A percentile compares a stretch with the other conserved stretches of the same genome.
These are phyloP conservation scores for Fusarium bactridioides DNA, from an alignment of 2,329 filamentous ascomycete species.

Conservation along the genomic window DNA sequence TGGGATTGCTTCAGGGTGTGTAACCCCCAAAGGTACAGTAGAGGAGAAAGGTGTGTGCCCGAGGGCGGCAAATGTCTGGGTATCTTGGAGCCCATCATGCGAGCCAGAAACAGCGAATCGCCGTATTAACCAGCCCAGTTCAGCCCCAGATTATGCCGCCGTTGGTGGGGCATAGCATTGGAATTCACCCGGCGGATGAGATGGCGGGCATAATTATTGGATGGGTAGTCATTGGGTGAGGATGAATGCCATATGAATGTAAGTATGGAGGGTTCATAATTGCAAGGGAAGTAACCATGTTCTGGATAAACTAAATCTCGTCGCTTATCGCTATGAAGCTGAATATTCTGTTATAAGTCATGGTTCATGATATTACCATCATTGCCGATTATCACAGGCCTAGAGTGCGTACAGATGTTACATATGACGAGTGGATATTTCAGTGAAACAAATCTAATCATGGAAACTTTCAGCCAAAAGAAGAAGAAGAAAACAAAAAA, in stretches of 20 bases:
- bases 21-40: neutral
- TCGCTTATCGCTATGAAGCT: slow-evolving; percentile 18
- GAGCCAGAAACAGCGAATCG: slow-evolving; percentile 3
- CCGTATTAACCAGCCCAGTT: neutral
- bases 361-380: neutral
- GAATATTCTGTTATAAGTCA: neutral
- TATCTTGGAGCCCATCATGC: neutral
- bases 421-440: neutral
- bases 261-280: neutral
- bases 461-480: neutral
- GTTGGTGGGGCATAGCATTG: slow-evolving; percentile 30
- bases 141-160: slow-evolving; percentile 29
- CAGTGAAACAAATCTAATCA: neutral
- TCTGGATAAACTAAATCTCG: slow-evolving; percentile 15
- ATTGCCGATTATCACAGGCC: neutral
- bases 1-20: slow-evolving; percentile 21
- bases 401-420: neutral
- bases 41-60: slow-evolving; percentile 1
- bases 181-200: slow-evolving; percentile 41
- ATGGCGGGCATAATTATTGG: slow-evolving; percentile 18
- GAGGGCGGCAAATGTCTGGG: slow-evolving; percentile 19
- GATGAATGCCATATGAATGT: neutral
- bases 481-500: neutral
- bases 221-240: neutral
- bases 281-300: neutral